Conservation (phyloP, 108 stramenopile species). For the Cyclotella baltica region DNA sequence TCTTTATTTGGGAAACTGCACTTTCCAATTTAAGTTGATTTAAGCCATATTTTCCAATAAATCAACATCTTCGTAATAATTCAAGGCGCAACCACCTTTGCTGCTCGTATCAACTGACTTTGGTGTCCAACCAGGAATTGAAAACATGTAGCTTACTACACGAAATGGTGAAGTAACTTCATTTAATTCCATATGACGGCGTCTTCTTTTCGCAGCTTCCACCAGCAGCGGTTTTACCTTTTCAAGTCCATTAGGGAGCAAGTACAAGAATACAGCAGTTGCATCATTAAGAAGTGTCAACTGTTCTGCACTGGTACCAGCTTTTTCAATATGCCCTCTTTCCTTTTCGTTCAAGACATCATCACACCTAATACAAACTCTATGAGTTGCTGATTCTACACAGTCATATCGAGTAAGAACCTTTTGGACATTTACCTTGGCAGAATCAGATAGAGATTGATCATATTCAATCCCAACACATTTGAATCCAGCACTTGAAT, state of each 20-base stretch:
- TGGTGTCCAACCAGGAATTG: constrained; percentile 75
- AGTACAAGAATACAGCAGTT: constrained; percentile 84
- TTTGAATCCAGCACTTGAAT: background rate
- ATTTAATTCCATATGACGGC: constrained; percentile 16
- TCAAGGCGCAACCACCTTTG: constrained; percentile 64
- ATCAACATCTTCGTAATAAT: constrained; percentile 61
- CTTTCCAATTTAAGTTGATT: background rate
- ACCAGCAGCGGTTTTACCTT: constrained; percentile 64
- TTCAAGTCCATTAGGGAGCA: constrained; percentile 83
- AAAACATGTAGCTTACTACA: constrained; percentile 82
- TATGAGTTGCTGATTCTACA: background rate
- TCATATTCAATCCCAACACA: constrained; percentile 87
- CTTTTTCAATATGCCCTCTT: background rate
- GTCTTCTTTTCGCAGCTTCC: constrained; percentile 51
- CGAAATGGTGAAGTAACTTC: constrained; percentile 47
- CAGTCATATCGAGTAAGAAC: background rate
- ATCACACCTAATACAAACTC: constrained; percentile 63
- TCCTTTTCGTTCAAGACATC: constrained; percentile 61
- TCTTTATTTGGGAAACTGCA: too few species aligned
- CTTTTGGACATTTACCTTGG: constrained; percentile 32
- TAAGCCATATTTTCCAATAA: background rate
- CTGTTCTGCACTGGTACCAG: constrained; percentile 9
- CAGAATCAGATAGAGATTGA: constrained; percentile 54
- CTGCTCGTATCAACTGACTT: constrained; percentile 51
- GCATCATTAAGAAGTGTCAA: constrained; percentile 73